These are phyloP conservation scores for Hemileccinum rubropunctum DNA, from an alignment of 768 basidiomycete genomes.

Conservation along the genomic window DNA sequence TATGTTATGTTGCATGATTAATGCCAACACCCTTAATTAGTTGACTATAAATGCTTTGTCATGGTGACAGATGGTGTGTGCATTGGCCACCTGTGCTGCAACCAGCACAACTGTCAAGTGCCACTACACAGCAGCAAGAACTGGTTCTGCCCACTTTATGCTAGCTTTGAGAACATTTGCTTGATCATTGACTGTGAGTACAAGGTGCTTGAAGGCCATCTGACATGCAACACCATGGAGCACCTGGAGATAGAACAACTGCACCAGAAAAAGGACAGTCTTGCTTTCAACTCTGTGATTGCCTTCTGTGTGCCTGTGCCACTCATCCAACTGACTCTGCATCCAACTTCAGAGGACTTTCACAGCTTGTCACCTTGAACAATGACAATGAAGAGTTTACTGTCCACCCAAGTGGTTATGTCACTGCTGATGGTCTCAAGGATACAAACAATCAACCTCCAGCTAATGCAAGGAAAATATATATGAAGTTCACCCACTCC, in stretches of 20 bases:
- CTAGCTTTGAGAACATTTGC: not conserved
- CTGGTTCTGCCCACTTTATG: not conserved
- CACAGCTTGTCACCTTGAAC: not conserved
- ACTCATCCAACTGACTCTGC: not conserved
- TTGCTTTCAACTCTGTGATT: not conserved
- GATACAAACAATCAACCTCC: no score
- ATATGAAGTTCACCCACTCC: not conserved
- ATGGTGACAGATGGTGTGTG: not conserved
- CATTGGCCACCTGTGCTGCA: constrained; percentile 7
- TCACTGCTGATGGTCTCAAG: not conserved
- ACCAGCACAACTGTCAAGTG: not conserved
- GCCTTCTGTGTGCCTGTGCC: not conserved
- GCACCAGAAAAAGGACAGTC: constrained; percentile 2
- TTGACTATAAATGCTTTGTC: not conserved
- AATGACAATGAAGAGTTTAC: not conserved
- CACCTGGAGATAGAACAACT: not conserved
- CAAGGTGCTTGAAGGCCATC: not conserved
- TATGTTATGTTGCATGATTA: no score
- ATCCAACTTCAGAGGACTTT: not conserved
- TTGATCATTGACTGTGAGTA: not conserved
- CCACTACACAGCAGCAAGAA: not conserved
- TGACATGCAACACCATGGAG: not conserved
- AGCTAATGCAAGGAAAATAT: no score
- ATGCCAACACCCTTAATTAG: no score
- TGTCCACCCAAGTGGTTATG: not conserved